phyloP scores from a whole-genome alignment of 2,329 filamentous ascomycete genomes.

The Arachnomyces sp. region DNA sequence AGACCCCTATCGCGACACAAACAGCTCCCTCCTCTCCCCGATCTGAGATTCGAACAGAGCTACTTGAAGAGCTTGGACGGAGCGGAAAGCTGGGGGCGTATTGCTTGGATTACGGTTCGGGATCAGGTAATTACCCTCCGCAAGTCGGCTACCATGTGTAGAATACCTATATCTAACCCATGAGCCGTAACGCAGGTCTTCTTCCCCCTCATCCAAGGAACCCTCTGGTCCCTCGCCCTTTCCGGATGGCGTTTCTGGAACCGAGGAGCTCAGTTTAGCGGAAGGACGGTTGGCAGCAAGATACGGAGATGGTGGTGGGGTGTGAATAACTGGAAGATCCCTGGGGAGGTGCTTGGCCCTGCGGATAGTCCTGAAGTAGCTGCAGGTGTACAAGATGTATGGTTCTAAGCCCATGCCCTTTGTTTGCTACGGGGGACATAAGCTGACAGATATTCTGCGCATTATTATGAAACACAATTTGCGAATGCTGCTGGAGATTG shows the following conservation, averaged over 20 bases:
- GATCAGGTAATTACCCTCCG: slow-evolving; percentile 61
- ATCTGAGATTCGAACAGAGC: slow-evolving; percentile 95
- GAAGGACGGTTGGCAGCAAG: slow-evolving; percentile 65
- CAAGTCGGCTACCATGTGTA: too few species aligned
- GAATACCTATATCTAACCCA: background rate
- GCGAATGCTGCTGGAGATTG: slow-evolving; percentile 25
- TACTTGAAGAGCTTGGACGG: slow-evolving; percentile 82
- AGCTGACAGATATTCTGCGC: slow-evolving; percentile 26
- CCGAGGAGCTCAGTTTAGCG: slow-evolving; percentile 64
- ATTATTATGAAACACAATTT: slow-evolving; percentile 30
- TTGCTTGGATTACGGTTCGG: slow-evolving; percentile 74
- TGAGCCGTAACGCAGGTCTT: slow-evolving; percentile 50
- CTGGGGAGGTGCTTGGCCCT: too few species aligned
- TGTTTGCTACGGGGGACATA: too few species aligned
- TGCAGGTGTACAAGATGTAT: slow-evolving; percentile 37
- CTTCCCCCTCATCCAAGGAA: slow-evolving; percentile 78
- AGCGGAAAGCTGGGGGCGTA: slow-evolving; percentile 69
- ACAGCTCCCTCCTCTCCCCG: slow-evolving; percentile 63
- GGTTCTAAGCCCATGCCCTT: slow-evolving; percentile 10
- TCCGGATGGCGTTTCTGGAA: slow-evolving; percentile 91
- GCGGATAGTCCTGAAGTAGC: slow-evolving; percentile 19
- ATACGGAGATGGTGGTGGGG: slow-evolving; percentile 89
- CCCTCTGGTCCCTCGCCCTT: slow-evolving; percentile 77
- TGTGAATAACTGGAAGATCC: slow-evolving; percentile 82
- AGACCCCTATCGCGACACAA: slow-evolving; percentile 29